Evolutionary conservation across 345 rosid species (phyloP).

Genomic region (Ricinus communis): DNA sequence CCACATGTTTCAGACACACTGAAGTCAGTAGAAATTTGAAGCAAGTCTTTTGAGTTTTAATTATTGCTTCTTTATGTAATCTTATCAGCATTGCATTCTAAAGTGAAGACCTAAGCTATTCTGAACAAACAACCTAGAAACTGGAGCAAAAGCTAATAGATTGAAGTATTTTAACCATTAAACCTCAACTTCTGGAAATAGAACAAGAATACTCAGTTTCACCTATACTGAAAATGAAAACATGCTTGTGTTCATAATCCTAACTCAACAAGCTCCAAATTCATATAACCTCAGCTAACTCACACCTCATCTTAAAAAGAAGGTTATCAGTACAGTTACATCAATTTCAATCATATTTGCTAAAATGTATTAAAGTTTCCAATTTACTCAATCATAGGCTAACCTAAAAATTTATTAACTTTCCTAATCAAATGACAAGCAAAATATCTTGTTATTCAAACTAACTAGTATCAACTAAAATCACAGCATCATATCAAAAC

Average conservation of each 20-base stretch:
- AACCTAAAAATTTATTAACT: too few species aligned
- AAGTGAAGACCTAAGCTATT: neutral
- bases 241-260: too few species aligned
- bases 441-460: too few species aligned
- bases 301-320: too few species aligned
- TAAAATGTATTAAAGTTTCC: too few species aligned
- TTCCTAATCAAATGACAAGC: too few species aligned
- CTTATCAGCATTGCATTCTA: neutral
- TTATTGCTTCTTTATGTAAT: neutral
- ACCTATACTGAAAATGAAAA: too few species aligned
- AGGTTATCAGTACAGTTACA: neutral
- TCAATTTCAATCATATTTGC: neutral
- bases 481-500: too few species aligned
- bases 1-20: neutral
- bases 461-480: too few species aligned
- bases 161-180: neutral
- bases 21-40: neutral
- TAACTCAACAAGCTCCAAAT: too few species aligned
- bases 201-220: neutral
- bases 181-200: neutral
- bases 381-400: too few species aligned
- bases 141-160: neutral
- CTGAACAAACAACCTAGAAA: neutral
- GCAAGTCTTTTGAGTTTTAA: neutral
- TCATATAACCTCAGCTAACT: neutral